Conservation (phyloP, 148 eudicot species). For the Rhododendron ovatum region DNA sequence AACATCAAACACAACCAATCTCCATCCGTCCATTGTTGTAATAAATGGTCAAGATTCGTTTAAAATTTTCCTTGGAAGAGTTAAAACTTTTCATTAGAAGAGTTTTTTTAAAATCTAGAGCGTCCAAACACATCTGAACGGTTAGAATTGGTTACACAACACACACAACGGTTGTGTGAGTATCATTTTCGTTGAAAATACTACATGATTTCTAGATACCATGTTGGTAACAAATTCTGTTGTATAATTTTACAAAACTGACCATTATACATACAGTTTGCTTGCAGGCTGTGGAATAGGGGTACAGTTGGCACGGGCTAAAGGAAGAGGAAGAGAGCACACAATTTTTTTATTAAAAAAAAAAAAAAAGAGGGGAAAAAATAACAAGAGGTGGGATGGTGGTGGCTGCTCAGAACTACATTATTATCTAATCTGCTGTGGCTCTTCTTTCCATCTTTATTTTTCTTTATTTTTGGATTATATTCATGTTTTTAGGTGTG, state of each 20-base stretch:
- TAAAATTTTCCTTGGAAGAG: too few relatives aligned
- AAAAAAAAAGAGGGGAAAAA: background rate
- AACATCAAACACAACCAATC: too few relatives aligned
- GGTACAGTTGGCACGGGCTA: constrained; percentile 26
- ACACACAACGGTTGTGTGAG: too few relatives aligned
- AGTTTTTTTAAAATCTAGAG: too few relatives aligned
- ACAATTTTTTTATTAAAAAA: background rate
- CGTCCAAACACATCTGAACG: too few relatives aligned
- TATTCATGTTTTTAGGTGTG: constrained; percentile 12
- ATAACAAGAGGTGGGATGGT: constrained; percentile 11
- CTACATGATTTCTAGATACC: background rate
- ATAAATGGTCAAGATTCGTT: too few relatives aligned
- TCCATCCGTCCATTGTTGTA: too few relatives aligned
- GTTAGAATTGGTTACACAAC: too few relatives aligned
- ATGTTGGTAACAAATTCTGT: background rate
- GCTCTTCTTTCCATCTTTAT: constrained; percentile 15
- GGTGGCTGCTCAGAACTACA: constrained; percentile 45
- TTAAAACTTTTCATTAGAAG: too few relatives aligned
- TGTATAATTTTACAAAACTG: background rate
- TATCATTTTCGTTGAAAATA: too few relatives aligned
- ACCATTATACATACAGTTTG: constrained; percentile 42
- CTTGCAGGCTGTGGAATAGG: constrained; percentile 65
- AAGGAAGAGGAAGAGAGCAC: background rate
- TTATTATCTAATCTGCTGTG: constrained; percentile 40
- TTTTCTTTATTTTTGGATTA: background rate